phyloP scores from a whole-genome alignment of 169 alveolate genomes.

The Eimeria sp. region DNA sequence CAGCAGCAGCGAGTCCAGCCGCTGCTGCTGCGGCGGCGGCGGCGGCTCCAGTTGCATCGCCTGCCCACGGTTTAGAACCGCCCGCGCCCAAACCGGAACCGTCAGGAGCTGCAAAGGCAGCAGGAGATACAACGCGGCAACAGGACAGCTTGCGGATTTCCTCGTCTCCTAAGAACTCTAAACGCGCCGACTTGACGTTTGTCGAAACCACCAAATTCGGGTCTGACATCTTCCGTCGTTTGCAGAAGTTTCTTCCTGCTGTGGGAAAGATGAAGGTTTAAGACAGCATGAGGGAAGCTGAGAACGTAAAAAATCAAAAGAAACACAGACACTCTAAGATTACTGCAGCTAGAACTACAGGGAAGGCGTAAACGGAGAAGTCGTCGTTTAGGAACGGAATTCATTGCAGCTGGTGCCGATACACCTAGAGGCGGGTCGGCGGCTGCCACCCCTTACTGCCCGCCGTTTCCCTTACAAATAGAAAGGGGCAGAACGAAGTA shows the following conservation, averaged over 20 bases:
- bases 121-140: constrained; percentile 31
- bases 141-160: constrained; percentile 39
- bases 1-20: background rate
- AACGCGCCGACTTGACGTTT: constrained; percentile 39
- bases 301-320: too few species aligned
- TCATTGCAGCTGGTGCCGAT: background rate
- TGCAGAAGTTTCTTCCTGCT: background rate
- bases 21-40: constrained; percentile 63
- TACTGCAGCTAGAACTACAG: background rate
- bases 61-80: background rate
- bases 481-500: too few species aligned
- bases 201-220: constrained; percentile 45
- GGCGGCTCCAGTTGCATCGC: constrained; percentile 48
- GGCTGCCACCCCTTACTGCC: background rate
- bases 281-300: background rate
- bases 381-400: background rate
- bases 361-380: background rate
- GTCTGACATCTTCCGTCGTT: background rate
- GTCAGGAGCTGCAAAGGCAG: background rate
- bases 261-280: background rate
- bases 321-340: background rate
- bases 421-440: background rate
- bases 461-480: background rate
- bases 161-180: constrained; percentile 9
- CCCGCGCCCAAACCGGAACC: background rate